Evolutionary conservation across 176 grass and related monocot genomes (phyloP), one percentile per base, ranked within the genome.

Genomic region (Pontederia crassipes): DNA sequence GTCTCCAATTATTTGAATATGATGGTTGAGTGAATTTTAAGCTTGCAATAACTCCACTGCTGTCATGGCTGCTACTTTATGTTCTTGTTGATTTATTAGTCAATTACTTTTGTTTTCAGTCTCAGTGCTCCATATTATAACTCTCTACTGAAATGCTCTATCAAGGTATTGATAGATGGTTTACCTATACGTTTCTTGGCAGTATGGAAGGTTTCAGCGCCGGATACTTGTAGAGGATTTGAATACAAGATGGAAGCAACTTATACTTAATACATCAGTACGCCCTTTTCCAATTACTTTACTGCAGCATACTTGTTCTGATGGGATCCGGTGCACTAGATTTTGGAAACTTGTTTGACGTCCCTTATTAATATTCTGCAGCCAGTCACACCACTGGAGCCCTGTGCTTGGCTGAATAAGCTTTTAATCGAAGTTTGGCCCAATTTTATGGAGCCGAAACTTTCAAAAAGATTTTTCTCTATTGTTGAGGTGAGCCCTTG

Each of bases 391-490:
- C 93, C 93, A 28, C 70, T 92, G 55, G 93, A 98, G 57, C 93
- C 93, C 35, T 98, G 93, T 1, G 76, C 81, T 46, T 92, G 93
- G 93, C 49, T 79, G 45, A 98, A 98, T 74, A 98, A 92, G 68
- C 82, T 98, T 59, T 56, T 98, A 54, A 78, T 76, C 61, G 84
- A 89, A 66, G 81, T 98, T 63, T 98, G 93, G 93, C 87, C 93
- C 9, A 98, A 98, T 73, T 98, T 75, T 76, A 91, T 98, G 77
- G 93, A 98, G 75, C 93, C 87, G 2, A 98, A 92, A 76, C 71
- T 98, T 61, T 81, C 87, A 15, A 85, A 47, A 49, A 83, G 17
- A 17, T 79, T 98, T 46, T 81, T 76, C 59, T 83, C 79, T 74
- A 98, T 81, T 65, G 93, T 98, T 29, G 93, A 98, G 93, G 93